Base-by-base conservation (phyloP, 306 rosid genomes). In the Trifolium pratense region DNA sequence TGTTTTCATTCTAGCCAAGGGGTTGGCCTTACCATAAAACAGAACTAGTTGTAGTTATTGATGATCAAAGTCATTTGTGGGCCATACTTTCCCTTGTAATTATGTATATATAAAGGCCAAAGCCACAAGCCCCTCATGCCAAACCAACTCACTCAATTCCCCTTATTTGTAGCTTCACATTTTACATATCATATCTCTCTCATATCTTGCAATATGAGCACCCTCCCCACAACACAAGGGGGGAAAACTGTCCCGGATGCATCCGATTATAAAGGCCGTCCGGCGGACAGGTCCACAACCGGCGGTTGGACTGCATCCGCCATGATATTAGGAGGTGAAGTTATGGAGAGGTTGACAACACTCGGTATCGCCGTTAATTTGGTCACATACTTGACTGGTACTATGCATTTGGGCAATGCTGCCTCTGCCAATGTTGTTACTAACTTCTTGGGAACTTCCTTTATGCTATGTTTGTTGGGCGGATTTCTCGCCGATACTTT, bases 341-440 rank as follows among this genome's bases (percentile, higher is more conserved):
- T 91, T 40, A 61, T 76, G 83, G 98, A 94, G 84, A 89, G 98
- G 79, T 37, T 91, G 40, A 88, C 94, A 16, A 91, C 98, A n/a
- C 80, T 91, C 0, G 97, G 98, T 1, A 91, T 94, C 1, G 97
- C 95, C 0, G 96, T 91, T 34, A 94, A 94, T 79, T 63, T 94
- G 81, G 97, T 94, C 23, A 89, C 96, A 3, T 94, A 94, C 80
- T 66, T 94, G 85, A 88, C 94, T 0, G 88, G 72, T 0, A 87
- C 96, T 3, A 91, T 91, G 98, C 95, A 94, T 82, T 83, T 94
- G 85, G 98, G 98, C 48, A 94, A 84, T 80, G 97, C 96, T 40
- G 77, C 77, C 73, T 84, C 98, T 15, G 98, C 98, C 73, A 94
- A 87, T 64, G 83, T 81, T 2, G 97, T 91, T 84, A 94, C 97